Conservation (phyloP, 1,284 basidiomycete genomes). For the Apiotrichum brassicae region DNA sequence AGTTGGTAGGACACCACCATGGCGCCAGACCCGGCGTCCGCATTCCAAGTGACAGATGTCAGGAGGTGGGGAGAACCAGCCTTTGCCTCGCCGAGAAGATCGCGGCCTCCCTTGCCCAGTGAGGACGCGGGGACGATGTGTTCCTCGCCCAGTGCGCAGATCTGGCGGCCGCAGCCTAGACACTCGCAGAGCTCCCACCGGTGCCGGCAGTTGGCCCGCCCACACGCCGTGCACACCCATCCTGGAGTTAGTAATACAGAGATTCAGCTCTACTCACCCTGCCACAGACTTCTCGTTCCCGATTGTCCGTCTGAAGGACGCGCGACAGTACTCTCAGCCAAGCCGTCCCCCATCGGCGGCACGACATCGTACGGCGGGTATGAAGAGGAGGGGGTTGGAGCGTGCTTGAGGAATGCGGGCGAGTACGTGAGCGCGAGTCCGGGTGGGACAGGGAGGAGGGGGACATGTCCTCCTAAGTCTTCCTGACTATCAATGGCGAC, state of each 20-base stretch:
- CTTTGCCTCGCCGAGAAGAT: slow-evolving; percentile 5
- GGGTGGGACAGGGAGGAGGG: slow-evolving; percentile 27
- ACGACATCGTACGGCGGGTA: slow-evolving; percentile 26
- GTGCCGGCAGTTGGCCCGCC: slow-evolving; percentile 39
- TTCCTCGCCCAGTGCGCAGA: neutral
- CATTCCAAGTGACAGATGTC: no score
- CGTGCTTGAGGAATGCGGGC: slow-evolving; percentile 18
- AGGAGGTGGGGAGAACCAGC: neutral
- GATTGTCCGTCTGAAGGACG: slow-evolving; percentile 4
- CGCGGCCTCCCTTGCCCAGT: neutral
- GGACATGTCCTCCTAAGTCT: slow-evolving; percentile 1
- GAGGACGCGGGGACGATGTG: slow-evolving; percentile 6
- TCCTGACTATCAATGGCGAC: slow-evolving; percentile 1
- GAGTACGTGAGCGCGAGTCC: slow-evolving; percentile 24
- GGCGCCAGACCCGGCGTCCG: no score
- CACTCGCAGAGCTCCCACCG: slow-evolving; percentile 37
- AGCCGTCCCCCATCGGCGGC: slow-evolving; percentile 16
- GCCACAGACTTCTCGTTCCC: slow-evolving; percentile 24
- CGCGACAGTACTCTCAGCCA: slow-evolving; percentile 2
- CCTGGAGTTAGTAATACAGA: slow-evolving; percentile 16
- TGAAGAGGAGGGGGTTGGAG: slow-evolving; percentile 10
- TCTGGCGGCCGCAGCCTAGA: slow-evolving; percentile 9
- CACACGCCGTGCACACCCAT: slow-evolving; percentile 36
- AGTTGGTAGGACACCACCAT: slow-evolving; percentile 15
- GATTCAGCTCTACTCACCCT: slow-evolving; percentile 20